phyloP scores from a whole-genome alignment of 495 filamentous ascomycete species.

The Neurospora sp. region DNA sequence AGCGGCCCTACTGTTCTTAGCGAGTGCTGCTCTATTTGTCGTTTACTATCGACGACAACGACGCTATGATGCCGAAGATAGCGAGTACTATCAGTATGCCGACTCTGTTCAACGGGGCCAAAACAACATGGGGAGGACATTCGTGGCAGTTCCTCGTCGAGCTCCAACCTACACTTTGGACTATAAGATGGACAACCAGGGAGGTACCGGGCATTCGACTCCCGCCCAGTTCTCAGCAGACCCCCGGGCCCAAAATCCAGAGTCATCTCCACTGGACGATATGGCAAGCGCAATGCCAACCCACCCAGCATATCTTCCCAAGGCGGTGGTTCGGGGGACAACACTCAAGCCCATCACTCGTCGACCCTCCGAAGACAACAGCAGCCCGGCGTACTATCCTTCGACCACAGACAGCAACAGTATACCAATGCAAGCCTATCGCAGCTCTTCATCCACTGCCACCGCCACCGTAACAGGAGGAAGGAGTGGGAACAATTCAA shows the following conservation, averaged over 20 bases:
- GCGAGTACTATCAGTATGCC: slow-evolving; percentile 1
- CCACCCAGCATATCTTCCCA: slow-evolving; percentile 39
- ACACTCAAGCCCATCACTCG: slow-evolving; percentile 12
- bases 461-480: slow-evolving; percentile 1
- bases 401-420: slow-evolving; percentile 1
- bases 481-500: not conserved
- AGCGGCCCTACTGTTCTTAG: slow-evolving; percentile 27
- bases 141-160: not conserved
- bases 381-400: not conserved
- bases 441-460: not conserved
- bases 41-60: slow-evolving; percentile 33
- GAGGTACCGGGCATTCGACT: slow-evolving; percentile 19
- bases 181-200: slow-evolving; percentile 18
- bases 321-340: slow-evolving; percentile 21
- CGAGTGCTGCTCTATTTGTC: slow-evolving; percentile 26
- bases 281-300: slow-evolving; percentile 28
- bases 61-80: slow-evolving; percentile 14
- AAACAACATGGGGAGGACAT: not conserved
- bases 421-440: not conserved
- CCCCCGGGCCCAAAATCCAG: not conserved
- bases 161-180: slow-evolving; percentile 20
- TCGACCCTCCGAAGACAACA: slow-evolving; percentile 10
- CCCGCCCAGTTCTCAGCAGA: slow-evolving; percentile 14
- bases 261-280: slow-evolving; percentile 6
- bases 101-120: slow-evolving; percentile 3